A percentile compares a stretch with the other conserved stretches of the same genome.
These are phyloP conservation scores for Fusarium tuaranense DNA, from an alignment of 2,329 filamentous ascomycete species.

Conservation along the genomic window DNA sequence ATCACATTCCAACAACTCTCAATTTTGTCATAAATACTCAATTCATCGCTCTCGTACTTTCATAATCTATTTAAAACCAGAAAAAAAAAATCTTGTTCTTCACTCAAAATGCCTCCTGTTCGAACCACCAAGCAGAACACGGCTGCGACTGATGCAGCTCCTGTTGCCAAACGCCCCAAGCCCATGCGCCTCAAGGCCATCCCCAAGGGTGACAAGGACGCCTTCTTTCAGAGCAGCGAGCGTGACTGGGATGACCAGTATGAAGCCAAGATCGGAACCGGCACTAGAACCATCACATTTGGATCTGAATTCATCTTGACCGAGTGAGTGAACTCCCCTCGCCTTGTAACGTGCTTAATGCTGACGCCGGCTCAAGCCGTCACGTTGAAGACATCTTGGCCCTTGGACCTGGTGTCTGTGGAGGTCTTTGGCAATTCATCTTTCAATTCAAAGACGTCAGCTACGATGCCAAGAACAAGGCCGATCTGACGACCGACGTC, in stretches of 20 bases:
- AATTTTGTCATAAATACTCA: neutral
- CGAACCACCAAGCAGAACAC: constrained; percentile 18
- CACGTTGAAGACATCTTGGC: constrained; percentile 28
- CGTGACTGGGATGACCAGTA: constrained; percentile 17
- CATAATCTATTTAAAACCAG: neutral
- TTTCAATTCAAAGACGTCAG: constrained; percentile 18
- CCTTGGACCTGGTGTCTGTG: constrained; percentile 2
- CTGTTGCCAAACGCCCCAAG: constrained; percentile 1
- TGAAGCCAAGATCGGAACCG: constrained; percentile 13
- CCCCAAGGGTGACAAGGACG: constrained; percentile 2
- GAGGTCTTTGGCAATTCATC: constrained; percentile 13
- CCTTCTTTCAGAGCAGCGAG: neutral
- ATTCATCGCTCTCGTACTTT: neutral
- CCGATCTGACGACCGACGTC: constrained; percentile 11
- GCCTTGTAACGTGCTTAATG: neutral
- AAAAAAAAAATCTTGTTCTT: too few species aligned
- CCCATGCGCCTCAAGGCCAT: constrained; percentile 10
- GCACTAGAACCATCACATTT: constrained; percentile 14
- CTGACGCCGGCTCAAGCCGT: constrained; percentile 10
- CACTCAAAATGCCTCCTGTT: constrained; percentile 15
- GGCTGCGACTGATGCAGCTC: neutral
- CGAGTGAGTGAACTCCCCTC: constrained; percentile 8
- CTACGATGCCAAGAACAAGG: constrained; percentile 12
- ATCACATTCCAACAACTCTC: neutral
- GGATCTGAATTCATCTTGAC: constrained; percentile 19